Base-by-base conservation (phyloP, 78 protist genomes). In the Capsaspora owczarzaki region DNA sequence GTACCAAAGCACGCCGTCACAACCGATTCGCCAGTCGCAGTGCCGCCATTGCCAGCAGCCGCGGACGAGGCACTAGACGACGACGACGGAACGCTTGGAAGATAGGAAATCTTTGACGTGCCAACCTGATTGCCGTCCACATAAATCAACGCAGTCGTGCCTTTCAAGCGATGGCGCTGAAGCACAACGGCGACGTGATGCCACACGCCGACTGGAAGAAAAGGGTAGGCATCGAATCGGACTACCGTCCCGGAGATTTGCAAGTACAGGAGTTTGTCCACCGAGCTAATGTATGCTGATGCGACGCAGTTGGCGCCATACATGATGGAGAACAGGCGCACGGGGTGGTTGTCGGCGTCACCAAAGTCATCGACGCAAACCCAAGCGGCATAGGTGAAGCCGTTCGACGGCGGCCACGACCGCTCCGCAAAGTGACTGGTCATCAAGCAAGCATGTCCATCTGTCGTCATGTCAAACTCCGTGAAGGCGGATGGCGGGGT, bases 341-440 rank as follows among this genome's bases (percentile, higher is more conserved):
- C 41, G 43, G 72, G 72, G 19, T 63, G 72, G 35, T 8, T 41
- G 16, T 63, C 72, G 2, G 72, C 4, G 42, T 35, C 41, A 2
- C 35, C 20, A 25, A 56, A 56, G 4, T 31, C 4, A 23, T 35
- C 41, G 41, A 63, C 19, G 33, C 72, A 35, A 35, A 63, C 72
- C 35, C 41, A 35, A 35, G 41, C 41, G 43, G 20, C 6, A 8
- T 33, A 8, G 33, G 72, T 22, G 19, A 63, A 41, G 14, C 72
- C 72, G 72, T 35, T 63, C 19, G 43, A 2, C 72, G 72, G 72
- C 20, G 72, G 72, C 72, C 72, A 63, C 72, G 72, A 8, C 23
- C 72, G 72, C 14, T 56, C 33, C 72, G 38, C 72, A 35, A 63
- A 63, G 72, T 41, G 72, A 63, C 40, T 35, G 72, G 23, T 33